Percentiles rank a stretch among this genome's conserved stretches.
Conservation (phyloP, 768 basidiomycete species). For the Pisolithus orientalis region DNA sequence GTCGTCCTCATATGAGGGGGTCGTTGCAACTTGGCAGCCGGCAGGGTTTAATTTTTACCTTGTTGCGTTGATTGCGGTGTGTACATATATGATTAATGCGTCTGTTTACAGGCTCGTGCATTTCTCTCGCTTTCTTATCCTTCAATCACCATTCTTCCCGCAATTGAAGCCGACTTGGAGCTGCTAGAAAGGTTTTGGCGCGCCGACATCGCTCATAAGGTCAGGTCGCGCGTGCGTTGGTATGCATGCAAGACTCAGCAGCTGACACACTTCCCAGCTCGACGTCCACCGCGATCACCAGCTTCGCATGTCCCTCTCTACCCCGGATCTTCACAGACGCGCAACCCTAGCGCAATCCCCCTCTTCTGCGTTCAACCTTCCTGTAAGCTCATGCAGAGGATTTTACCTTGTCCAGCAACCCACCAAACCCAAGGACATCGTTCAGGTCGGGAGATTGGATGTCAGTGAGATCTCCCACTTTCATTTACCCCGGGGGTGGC, state of each 20-base stretch:
- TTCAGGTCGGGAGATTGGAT: constrained; percentile 75
- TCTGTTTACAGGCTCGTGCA: constrained; percentile 39
- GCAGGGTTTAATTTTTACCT: too few species aligned
- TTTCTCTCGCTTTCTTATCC: constrained; percentile 47
- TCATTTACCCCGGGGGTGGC: neutral
- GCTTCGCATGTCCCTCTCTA: constrained; percentile 31
- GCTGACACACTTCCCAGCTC: constrained; percentile 1
- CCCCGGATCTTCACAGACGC: constrained; percentile 26
- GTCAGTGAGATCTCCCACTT: constrained; percentile 39
- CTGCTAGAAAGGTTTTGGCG: constrained; percentile 52
- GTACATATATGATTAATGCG: constrained; percentile 5
- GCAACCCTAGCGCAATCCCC: constrained; percentile 6
- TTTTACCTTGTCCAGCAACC: constrained; percentile 61
- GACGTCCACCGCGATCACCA: constrained; percentile 11
- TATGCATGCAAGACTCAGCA: constrained; percentile 4
- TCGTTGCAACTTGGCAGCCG: too few species aligned
- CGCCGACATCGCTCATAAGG: constrained; percentile 30
- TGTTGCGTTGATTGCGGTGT: too few species aligned
- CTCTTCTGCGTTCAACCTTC: neutral
- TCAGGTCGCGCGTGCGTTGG: constrained; percentile 5
- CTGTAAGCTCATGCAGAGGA: constrained; percentile 23
- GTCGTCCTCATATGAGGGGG: neutral
- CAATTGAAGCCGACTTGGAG: constrained; percentile 58
- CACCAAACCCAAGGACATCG: constrained; percentile 60
- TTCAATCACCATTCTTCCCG: constrained; percentile 43